These are phyloP conservation scores for Nothophaeocryptopus gaeumannii DNA, from an alignment of 2,329 filamentous ascomycete genomes.

Conservation along the genomic window DNA sequence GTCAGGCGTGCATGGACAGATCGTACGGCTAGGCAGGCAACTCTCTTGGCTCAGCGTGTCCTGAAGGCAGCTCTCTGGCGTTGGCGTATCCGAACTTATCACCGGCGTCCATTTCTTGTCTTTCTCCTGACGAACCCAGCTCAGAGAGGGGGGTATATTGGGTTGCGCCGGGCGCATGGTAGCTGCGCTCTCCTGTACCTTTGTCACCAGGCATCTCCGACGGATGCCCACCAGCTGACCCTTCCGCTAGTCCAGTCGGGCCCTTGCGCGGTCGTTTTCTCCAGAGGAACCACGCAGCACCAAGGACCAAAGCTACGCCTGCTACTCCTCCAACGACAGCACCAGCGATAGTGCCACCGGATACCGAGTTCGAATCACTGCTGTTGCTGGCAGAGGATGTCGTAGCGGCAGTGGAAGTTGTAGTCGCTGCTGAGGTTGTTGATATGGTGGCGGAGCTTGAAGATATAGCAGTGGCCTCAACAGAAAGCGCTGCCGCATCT, in stretches of 20 bases:
- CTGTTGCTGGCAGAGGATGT: not conserved
- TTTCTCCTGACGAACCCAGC: constrained; percentile 6
- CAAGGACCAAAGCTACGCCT: constrained; percentile 16
- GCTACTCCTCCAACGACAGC: constrained; percentile 37
- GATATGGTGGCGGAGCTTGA: not conserved
- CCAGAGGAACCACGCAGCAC: constrained; percentile 12
- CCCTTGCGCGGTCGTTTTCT: constrained; percentile 10
- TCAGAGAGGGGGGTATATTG: constrained; percentile 10
- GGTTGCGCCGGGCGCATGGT: constrained; percentile 2
- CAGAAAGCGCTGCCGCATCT: constrained; percentile 7
- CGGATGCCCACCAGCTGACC: not conserved
- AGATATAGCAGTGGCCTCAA: constrained; percentile 3
- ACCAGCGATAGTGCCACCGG: constrained; percentile 36
- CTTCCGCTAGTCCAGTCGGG: not conserved
- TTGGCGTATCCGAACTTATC: not conserved
- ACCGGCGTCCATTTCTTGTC: constrained; percentile 8
- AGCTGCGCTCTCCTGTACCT: not conserved
- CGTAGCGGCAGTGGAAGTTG: not conserved
- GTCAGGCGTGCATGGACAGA: no score
- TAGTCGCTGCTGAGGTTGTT: not conserved
- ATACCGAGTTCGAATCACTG: constrained; percentile 9
- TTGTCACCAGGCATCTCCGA: constrained; percentile 5
- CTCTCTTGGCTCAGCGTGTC: constrained; percentile 3
- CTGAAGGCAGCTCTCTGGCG: constrained; percentile 8
- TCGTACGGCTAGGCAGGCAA: constrained; percentile 3